A percentile compares a stretch with the other conserved stretches of the same genome.
Evolutionary conservation across 805 yeast genomes (phyloP).

Genomic region (Sungouiella blattae): DNA sequence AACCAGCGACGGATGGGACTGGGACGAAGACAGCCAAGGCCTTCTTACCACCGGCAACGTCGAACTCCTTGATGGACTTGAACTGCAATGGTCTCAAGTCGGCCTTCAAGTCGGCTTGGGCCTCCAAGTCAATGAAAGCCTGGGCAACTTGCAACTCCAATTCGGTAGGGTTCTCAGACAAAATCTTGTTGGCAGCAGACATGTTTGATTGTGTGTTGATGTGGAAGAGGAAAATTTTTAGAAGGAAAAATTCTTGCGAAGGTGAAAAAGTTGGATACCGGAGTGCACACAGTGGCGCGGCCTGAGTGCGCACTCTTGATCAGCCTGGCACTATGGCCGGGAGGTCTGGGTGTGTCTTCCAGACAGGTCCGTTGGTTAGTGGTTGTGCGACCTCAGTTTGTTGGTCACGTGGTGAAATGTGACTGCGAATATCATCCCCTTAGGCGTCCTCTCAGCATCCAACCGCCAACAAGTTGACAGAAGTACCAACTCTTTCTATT

Average conservation of each 20-base stretch:
- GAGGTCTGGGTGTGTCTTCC: no score
- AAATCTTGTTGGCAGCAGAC: conserved; percentile 97
- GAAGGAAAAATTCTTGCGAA: conserved; percentile 2
- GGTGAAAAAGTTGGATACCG: conserved; percentile 1
- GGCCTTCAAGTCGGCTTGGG: conserved; percentile 94
- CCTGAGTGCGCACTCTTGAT: conserved; percentile 1
- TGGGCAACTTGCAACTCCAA: conserved; percentile 99
- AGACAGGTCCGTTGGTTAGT: not conserved
- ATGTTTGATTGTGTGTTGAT: conserved; percentile 41
- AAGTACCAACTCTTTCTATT: no score
- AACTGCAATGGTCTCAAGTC: conserved; percentile 98
- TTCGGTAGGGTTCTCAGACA: conserved; percentile 94
- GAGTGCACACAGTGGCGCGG: conserved; percentile 1
- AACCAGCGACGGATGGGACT: conserved; percentile 84
- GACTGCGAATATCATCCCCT: no score
- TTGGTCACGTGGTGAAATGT: conserved; percentile 2
- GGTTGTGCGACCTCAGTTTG: no score
- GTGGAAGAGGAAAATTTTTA: conserved; percentile 3
- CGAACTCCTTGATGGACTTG: conserved; percentile 97
- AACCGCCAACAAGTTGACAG: no score
- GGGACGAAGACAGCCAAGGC: conserved; percentile 98
- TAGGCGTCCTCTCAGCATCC: no score
- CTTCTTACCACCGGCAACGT: conserved; percentile 97
- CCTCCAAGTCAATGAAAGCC: conserved; percentile 95
- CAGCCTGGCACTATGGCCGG: no score